Evolutionary conservation across 352 stramenopile species (phyloP), one percentile per base, ranked within the genome.

Genomic region (Globisporangium splendens): DNA sequence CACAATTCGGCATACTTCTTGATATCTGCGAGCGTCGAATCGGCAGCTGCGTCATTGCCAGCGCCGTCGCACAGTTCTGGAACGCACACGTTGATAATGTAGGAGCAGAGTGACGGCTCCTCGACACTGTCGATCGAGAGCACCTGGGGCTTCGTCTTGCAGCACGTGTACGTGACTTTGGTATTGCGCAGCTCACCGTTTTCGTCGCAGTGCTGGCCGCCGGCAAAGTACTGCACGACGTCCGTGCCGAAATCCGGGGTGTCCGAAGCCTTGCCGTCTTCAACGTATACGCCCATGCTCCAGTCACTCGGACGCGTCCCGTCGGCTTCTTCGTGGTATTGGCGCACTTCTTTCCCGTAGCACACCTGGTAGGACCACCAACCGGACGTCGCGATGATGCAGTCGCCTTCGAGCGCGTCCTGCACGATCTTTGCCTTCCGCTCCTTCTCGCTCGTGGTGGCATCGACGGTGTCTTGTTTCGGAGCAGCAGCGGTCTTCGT

Each of bases 351-450:
- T 48, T 83, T 75, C 54, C 73, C 65, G 70, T 93, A 93, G 71
- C 83, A 95, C 2, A 93, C 58, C 56, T 93, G 66, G 60, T 95
- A 95, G n/a, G 81, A 85, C 86, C 86, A 95, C 86, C 86, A 95
- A 7, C 80, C 83, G 18, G 72, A 64, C 24, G 65, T 72, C 41
- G 82, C 74, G 35, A 77, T 65, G n/a, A 93, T 22, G 59, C 86
- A 93, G 18, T 73, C 66, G 12, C 72, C 71, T 3, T 31, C n/a
- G 10, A 89, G 62, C 42, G 73, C 79, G 15, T 77, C 65, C 10
- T 70, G 69, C 15, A 90, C 79, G 15, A 87, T 74, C 41, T 73
- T 62, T 13, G 61, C 57, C 39, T 77, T 79, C 21, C 65, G 56
- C 31, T 79, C 59, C 21, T 67, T 50, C 49, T 84, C 69, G 0